Conservation (phyloP, 768 basidiomycete species). For the Boletus barrowsii region DNA sequence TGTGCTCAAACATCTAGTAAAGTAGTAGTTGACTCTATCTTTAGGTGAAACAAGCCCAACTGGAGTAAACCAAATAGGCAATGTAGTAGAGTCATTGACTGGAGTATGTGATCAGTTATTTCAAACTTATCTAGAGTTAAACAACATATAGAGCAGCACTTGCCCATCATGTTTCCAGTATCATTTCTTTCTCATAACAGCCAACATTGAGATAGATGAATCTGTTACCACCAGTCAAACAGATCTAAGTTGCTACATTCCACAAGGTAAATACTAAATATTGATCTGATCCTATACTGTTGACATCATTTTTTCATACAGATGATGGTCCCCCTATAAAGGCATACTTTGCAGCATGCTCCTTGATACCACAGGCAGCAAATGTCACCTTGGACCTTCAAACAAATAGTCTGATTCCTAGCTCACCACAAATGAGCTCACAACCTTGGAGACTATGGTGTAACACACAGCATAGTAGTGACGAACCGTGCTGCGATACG, state of each 20-base stretch:
- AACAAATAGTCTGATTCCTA: neutral
- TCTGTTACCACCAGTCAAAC: neutral
- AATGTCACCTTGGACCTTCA: slow-evolving; percentile 3
- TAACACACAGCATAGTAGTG: too few species aligned
- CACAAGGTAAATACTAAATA: neutral
- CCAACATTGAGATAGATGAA: neutral
- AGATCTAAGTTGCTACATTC: neutral
- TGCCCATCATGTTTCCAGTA: neutral
- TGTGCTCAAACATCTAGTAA: neutral
- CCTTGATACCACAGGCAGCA: neutral
- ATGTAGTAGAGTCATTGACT: too few species aligned
- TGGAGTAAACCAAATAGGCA: neutral
- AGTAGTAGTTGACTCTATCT: neutral
- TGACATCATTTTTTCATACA: neutral
- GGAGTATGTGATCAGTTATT: neutral
- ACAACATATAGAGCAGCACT: neutral
- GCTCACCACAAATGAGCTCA: neutral
- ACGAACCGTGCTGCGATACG: too few species aligned
- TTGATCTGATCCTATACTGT: neutral
- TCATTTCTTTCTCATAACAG: slow-evolving; percentile 9
- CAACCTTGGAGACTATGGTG: slow-evolving; percentile 7
- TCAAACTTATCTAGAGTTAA: neutral
- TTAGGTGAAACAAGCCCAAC: neutral
- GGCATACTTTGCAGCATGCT: slow-evolving; percentile 9
- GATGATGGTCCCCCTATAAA: neutral